Conservation (phyloP, 1,139 yeast genomes). For the Oligophagozyma castellii region DNA sequence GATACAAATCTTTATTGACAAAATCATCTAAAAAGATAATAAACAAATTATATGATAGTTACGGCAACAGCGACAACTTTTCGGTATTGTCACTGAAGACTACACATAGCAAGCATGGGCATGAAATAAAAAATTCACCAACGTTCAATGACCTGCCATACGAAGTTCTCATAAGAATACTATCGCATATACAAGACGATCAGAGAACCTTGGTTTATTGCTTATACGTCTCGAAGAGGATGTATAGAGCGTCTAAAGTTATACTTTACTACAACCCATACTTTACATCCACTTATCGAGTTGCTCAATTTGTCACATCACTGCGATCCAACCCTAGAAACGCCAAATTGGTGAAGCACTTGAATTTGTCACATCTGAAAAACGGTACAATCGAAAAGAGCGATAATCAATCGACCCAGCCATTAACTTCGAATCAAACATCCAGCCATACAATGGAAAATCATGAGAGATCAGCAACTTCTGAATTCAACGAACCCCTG, state of each 20-base stretch:
- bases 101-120: constrained; percentile 3
- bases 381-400: constrained; percentile 32
- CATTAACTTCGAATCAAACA: too few species aligned
- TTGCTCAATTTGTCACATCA: constrained; percentile 63
- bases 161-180: constrained; percentile 17
- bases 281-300: constrained; percentile 56
- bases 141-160: constrained; percentile 17
- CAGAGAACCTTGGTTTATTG: constrained; percentile 27
- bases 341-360: constrained; percentile 38
- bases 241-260: constrained; percentile 40
- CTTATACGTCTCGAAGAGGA: constrained; percentile 36
- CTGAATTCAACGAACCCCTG: too few species aligned
- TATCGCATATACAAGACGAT: constrained; percentile 17
- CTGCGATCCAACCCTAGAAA: constrained; percentile 40
- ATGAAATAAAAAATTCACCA: constrained; percentile 11
- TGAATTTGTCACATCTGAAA: constrained; percentile 45
- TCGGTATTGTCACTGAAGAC: constrained; percentile 16
- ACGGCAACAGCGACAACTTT: constrained; percentile 10
- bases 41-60: constrained; percentile 12
- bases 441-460: too few species aligned
- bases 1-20: constrained; percentile 15
- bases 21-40: constrained; percentile 16
- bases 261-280: constrained; percentile 40
- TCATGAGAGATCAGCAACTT: too few species aligned
- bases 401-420: too few species aligned